Evolutionary conservation across 2,329 filamentous ascomycete species (phyloP).

Genomic region (Diplodia intermedia): DNA sequence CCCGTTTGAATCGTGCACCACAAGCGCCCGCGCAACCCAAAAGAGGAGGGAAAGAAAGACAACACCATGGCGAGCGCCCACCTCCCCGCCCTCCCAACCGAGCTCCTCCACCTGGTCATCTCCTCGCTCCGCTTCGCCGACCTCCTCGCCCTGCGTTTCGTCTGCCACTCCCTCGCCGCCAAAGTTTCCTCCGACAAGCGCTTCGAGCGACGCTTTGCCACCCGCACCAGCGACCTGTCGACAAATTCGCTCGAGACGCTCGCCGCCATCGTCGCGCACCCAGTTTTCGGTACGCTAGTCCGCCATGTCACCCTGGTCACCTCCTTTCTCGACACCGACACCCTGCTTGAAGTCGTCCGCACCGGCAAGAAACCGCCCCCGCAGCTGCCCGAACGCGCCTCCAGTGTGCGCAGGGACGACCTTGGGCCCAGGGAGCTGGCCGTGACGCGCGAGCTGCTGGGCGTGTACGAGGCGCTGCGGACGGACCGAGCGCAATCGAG

Average conservation of each 20-base stretch:
- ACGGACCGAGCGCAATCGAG: not conserved
- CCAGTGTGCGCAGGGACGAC: not conserved
- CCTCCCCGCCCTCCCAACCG: not conserved
- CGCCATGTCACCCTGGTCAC: not conserved
- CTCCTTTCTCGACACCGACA: not conserved
- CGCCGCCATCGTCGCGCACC: not conserved
- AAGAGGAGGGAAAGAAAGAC: not conserved
- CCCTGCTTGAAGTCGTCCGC: not conserved
- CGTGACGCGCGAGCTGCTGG: not conserved
- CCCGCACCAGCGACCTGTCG: not conserved
- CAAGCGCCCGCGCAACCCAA: not conserved
- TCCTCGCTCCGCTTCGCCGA: not conserved
- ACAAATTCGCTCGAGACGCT: not conserved
- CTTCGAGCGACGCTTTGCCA: not conserved
- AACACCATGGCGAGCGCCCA: not conserved
- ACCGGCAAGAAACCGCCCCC: not conserved
- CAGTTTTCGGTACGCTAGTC: not conserved
- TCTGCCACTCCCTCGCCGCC: not conserved
- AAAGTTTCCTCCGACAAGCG: not conserved
- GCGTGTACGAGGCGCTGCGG: not conserved
- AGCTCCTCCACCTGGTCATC: not conserved
- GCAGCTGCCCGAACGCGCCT: not conserved
- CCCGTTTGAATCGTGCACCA: not conserved
- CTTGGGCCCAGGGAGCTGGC: not conserved
- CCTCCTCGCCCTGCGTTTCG: not conserved